These are phyloP conservation scores for Scutellaria galericulata DNA, from an alignment of 257 asterid genomes.

Conservation along the genomic window DNA sequence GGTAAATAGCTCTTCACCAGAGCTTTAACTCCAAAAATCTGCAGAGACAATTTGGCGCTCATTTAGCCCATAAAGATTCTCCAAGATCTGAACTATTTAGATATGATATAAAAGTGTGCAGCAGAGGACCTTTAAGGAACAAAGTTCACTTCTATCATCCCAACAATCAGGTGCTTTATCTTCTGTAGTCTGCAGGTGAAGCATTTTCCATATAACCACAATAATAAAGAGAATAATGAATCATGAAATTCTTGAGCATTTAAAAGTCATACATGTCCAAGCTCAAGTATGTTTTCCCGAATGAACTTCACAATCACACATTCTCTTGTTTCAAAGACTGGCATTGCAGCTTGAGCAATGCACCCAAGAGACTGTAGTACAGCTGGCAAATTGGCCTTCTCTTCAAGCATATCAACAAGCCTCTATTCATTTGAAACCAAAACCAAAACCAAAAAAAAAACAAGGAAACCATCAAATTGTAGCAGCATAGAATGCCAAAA, in stretches of 20 bases:
- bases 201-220: slow-evolving; percentile 25
- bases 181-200: slow-evolving; percentile 61
- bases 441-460: neutral
- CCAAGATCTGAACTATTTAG: slow-evolving; percentile 23
- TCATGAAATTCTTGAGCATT: slow-evolving; percentile 22
- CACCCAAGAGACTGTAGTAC: slow-evolving; percentile 98
- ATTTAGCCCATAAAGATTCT: slow-evolving; percentile 24
- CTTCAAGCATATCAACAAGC: slow-evolving; percentile 95
- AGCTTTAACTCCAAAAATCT: slow-evolving; percentile 94
- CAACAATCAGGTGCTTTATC: slow-evolving; percentile 65
- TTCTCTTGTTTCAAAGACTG: slow-evolving; percentile 97
- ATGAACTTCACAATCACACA: slow-evolving; percentile 81
- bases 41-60: slow-evolving; percentile 35
- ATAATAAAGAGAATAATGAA: slow-evolving; percentile 27
- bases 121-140: slow-evolving; percentile 80
- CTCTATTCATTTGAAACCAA: slow-evolving; percentile 54
- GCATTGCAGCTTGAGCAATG: slow-evolving; percentile 97
- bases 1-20: slow-evolving; percentile 98
- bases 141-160: slow-evolving; percentile 90
- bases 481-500: slow-evolving; percentile 27
- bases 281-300: slow-evolving; percentile 72
- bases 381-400: slow-evolving; percentile 90
- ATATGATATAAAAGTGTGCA: slow-evolving; percentile 27
- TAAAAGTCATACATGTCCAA: slow-evolving; percentile 67
- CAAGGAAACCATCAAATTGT: slow-evolving; percentile 28